Evolutionary conservation across 805 yeast genomes (phyloP), one percentile per base, ranked within the genome.

Genomic region (Spencermartinsiella europaea): DNA sequence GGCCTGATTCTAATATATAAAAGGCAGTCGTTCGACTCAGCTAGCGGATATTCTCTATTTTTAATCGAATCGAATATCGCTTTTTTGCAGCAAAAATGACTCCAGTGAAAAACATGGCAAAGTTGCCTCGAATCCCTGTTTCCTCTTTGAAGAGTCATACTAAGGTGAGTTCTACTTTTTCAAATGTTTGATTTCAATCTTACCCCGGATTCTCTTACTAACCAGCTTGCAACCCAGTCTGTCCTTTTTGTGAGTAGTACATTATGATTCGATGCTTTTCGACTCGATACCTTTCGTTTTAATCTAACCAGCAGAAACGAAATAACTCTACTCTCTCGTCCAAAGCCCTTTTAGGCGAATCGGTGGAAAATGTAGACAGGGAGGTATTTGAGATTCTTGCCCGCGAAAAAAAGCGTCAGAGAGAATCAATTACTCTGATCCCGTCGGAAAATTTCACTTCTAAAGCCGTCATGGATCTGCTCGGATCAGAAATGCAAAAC

Each of bases 371-470:
- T n/a, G 57, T 49, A 48, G 97, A 89, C 64, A 91, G 95, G 40
- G 96, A 90, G 66, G 87, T 90, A 71, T 80, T 79, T 53, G 73
- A 77, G 45, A 89, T 91, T 66, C 73, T 90, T 65, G 73, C 77
- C 54, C 77, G 76, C 46, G 98, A 91, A 69, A 79, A 79, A 53
- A 74, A 72, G 60, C 83, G 99, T 71, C 99, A 91, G 73, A 85
- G 82, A 72, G 85, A 85, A 65, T 88, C 96, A 22, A 82, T 91
- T 63, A 89, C 91, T 36, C 75, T 91, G 68, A 91, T 91, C 67
- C 95, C 99, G 17, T 85, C 95, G 38, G 99, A 91, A 67, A 91
- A 91, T 71, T 91, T 90, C 76, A 91, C 99, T 47, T 85, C 97
- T 42, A 85, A 83, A 57, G 83, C 96, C 20, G 99, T 91, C 27